phyloP scores from a whole-genome alignment of 2,329 filamentous ascomycete species.

The Stemphylium beticola region DNA sequence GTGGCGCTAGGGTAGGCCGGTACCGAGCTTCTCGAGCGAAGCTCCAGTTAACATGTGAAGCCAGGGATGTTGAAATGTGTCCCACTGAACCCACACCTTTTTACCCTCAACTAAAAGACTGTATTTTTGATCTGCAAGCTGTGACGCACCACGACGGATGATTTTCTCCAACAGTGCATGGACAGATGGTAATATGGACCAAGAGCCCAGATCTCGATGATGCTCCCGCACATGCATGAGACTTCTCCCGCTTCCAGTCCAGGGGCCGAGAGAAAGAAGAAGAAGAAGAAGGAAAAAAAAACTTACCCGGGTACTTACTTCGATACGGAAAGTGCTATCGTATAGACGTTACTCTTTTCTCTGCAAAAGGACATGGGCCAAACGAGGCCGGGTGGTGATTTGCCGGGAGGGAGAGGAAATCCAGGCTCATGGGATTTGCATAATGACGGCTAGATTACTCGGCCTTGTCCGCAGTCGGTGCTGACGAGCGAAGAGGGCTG shows the following conservation, averaged over 20 bases:
- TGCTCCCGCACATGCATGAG: not conserved
- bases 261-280: constrained; percentile 18
- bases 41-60: constrained; percentile 24
- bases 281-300: too few species aligned
- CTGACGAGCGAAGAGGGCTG: constrained; percentile 1
- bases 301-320: not conserved
- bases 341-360: constrained; percentile 10
- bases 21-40: constrained; percentile 5
- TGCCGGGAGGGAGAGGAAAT: constrained; percentile 11
- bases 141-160: not conserved
- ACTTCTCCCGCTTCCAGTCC: constrained; percentile 11
- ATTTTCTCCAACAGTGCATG: not conserved
- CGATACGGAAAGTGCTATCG: constrained; percentile 19
- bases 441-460: constrained; percentile 20
- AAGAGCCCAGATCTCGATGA: not conserved
- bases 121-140: not conserved
- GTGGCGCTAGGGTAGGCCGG: constrained; percentile 24
- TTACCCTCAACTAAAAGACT: too few species aligned
- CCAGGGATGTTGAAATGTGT: constrained; percentile 17
- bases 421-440: constrained; percentile 21
- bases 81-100: not conserved
- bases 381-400: constrained; percentile 7
- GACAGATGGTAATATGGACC: not conserved
- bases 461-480: not conserved
- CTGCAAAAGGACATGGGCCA: constrained; percentile 8